Percentiles rank a stretch among this genome's conserved stretches.
These are phyloP conservation scores for Talaromyces adpressus DNA, from an alignment of 495 filamentous ascomycete genomes.

Conservation along the genomic window DNA sequence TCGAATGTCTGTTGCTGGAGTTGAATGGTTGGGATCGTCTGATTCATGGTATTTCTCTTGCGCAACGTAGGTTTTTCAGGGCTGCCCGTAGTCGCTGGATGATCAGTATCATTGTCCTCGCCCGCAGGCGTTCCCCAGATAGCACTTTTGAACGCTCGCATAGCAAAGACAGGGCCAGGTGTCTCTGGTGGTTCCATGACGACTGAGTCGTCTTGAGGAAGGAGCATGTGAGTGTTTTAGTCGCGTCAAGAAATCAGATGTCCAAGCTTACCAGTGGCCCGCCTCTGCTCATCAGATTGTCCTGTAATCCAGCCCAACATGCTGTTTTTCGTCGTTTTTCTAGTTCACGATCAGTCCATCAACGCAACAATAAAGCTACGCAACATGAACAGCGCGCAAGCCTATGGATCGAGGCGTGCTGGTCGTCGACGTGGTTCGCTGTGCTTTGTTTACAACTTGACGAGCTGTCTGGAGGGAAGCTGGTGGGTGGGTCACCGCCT, in stretches of 20 bases:
- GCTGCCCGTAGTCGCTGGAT: slow-evolving; percentile 17
- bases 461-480: not conserved
- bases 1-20: slow-evolving; percentile 17
- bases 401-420: slow-evolving; percentile 1
- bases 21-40: not conserved
- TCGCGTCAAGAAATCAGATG: not conserved
- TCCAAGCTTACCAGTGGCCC: slow-evolving; percentile 19
- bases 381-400: not conserved
- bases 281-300: slow-evolving; percentile 16
- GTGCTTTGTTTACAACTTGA: slow-evolving; percentile 23
- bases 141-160: slow-evolving; percentile 85
- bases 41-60: not conserved
- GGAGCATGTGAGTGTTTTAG: not conserved
- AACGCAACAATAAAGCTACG: not conserved
- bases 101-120: slow-evolving; percentile 24
- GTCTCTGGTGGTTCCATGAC: slow-evolving; percentile 71
- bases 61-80: slow-evolving; percentile 11
- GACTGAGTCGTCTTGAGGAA: slow-evolving; percentile 26
- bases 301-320: slow-evolving; percentile 27
- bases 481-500: slow-evolving; percentile 5
- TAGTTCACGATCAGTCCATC: not conserved
- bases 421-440: slow-evolving; percentile 23
- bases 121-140: slow-evolving; percentile 79
- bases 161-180: slow-evolving; percentile 87
- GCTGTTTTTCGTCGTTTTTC: slow-evolving; percentile 1